Base-by-base conservation (phyloP, 139 green algal genomes). In the Closterium sp. region DNA sequence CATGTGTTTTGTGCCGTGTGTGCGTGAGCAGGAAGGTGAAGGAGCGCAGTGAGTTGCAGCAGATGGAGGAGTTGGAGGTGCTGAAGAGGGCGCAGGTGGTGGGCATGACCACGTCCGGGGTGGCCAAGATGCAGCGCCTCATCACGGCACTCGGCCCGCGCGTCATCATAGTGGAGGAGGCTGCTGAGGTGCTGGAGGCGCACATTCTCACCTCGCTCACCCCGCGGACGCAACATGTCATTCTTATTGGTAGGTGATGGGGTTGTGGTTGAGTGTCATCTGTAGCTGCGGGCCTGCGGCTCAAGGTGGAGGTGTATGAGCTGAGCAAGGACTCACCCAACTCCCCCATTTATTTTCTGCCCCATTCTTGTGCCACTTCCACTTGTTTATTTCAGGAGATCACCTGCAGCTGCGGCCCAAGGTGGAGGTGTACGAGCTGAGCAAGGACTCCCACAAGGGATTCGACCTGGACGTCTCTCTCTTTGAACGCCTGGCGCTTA, bases 111-210 rank as follows among this genome's bases (percentile, higher is more conserved):
- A 98, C 96, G 3, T 94, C 92, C 7, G 95, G 95, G 0, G 94
- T 31, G 22, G 93, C 93, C 22, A 90, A 90, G 62, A 28, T 86
- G 17, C 88, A 92, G 22, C 31, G 89, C n/a, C 29, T 92, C 28
- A 73, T 89, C 27, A 29, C 30, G 34, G 88, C 70, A 50, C 91
- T 95, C 38, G 87, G 21, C 9, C 92, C 92, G 10, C 91, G 89
- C 31, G 94, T 97, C 13, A 95, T 97, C 70, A 94, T 97, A 89
- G 94, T 98, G 90, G 96, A 98, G 94, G 97, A 98, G 94, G 97
- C 97, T 28, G 96, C 93, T 1, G 97, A 98, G 94, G 94, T 98
- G 73, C 94, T 97, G 89, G 97, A 97, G 95, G 94, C 96, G 0
- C 96, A 98, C 88, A 93, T 97, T 13, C 93, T 98, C 9, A 96